Evolutionary conservation across 495 filamentous ascomycete species (phyloP), one percentile per base, ranked within the genome.

Genomic region (Pseudomonodictys pantanalensis): DNA sequence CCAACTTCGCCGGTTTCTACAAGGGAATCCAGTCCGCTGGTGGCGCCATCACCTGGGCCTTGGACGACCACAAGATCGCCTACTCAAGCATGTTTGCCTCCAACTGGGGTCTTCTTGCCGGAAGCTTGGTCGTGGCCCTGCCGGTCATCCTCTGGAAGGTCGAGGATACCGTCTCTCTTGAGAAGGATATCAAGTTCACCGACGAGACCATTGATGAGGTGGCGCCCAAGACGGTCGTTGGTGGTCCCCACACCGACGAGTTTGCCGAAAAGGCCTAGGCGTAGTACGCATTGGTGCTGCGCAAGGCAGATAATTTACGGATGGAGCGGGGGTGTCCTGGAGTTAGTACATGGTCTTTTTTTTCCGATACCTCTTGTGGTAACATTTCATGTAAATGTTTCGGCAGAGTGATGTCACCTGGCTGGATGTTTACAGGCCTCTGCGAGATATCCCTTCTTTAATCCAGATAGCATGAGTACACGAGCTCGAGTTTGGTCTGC

Each of bases 21-120:
- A 96, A 96, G 69, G 90, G 89, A n/a, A 88, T 97, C 65, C 92
- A 97, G 74, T 93, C 89, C 26, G 91, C 90, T n/a, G 92, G 91
- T 59, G 84, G 85, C 6, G 92, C 91, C n/a, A 81, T 92, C 45
- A 89, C 87, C 68, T 96, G 88, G 89, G 79, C 86, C 52, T 24
- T 72, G 12, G 91, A 96, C 59, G 82, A 81, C 18, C 55, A 79
- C 15, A 75, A 80, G 23, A 80, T 78, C 32, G 74, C 85, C 1
- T 95, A 81, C 71, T 83, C 86, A 74, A 72, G 71, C 65, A 48
- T 69, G 49, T 72, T 73, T 60, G 77, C 73, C 20, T 77, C 77
- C 22, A 81, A 86, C 77, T 92, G 87, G 86, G 88, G 77, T 65
- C 75, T 95, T 8, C 81, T 91, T 24, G 78, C 76, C n/a, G 85